These are phyloP conservation scores for Mycena indigotica DNA, from an alignment of 768 basidiomycete species.

Conservation along the genomic window DNA sequence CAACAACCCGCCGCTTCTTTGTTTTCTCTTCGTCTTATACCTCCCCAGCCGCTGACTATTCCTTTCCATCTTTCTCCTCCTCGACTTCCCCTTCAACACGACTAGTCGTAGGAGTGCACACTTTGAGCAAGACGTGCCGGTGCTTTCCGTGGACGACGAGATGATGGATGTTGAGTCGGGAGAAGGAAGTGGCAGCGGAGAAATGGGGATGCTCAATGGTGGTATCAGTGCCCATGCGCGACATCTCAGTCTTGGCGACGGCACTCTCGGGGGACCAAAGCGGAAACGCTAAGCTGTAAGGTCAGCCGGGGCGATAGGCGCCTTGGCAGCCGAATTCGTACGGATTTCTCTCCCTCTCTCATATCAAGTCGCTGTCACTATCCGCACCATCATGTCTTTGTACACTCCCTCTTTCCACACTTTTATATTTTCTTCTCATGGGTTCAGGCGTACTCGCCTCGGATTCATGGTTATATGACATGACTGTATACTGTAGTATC, in stretches of 20 bases:
- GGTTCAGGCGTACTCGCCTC: background rate
- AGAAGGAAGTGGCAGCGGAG: background rate
- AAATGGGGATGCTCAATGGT: background rate
- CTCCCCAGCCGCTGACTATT: background rate
- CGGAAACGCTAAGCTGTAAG: background rate
- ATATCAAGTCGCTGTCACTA: background rate
- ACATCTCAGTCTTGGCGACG: background rate
- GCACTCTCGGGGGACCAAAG: background rate
- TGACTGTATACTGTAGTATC: no score
- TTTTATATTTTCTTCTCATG: background rate
- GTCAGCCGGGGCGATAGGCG: background rate
- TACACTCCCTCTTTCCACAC: background rate
- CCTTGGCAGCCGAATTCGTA: background rate
- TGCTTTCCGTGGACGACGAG: background rate
- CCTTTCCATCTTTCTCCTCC: background rate
- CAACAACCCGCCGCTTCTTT: no score
- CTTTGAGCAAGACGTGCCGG: background rate
- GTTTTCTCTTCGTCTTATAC: background rate
- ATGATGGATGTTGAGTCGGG: constrained; percentile 4
- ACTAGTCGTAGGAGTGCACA: background rate
- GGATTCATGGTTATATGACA: no score
- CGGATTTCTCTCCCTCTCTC: background rate
- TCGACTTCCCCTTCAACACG: background rate
- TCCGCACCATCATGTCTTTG: background rate
- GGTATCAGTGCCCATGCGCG: background rate